Evolutionary conservation across 1,284 basidiomycete genomes (phyloP).

Genomic region (Cerioporus squamosus): DNA sequence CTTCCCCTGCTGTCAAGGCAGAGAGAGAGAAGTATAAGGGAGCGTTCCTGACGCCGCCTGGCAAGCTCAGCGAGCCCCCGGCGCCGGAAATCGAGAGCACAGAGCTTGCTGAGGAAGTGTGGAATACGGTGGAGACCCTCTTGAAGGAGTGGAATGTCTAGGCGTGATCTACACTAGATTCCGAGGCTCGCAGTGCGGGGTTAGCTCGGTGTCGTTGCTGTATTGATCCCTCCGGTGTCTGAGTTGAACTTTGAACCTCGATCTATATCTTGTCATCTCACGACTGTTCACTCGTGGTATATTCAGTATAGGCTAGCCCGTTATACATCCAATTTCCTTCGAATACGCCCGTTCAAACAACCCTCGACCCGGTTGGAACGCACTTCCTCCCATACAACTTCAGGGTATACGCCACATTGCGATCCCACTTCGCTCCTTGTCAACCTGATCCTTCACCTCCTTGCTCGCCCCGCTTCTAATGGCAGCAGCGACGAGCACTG

Average conservation of each 20-base stretch:
- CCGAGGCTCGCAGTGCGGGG: no score
- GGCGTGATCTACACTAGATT: neutral
- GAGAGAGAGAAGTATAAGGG: constrained; percentile 50
- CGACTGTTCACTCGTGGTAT: neutral
- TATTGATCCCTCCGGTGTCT: no score
- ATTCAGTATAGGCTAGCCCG: neutral
- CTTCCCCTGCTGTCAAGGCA: constrained; percentile 37
- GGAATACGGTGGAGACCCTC: constrained; percentile 44
- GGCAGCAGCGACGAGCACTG: constrained; percentile 56
- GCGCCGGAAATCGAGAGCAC: constrained; percentile 37
- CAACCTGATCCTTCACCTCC: constrained; percentile 59
- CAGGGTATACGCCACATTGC: constrained; percentile 68
- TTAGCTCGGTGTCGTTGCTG: no score
- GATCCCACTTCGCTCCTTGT: constrained; percentile 58
- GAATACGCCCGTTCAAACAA: neutral
- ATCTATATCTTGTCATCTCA: no score
- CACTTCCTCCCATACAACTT: neutral
- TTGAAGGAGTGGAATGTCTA: constrained; percentile 26
- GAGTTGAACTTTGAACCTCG: no score
- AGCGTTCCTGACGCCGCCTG: constrained; percentile 46
- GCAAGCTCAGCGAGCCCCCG: constrained; percentile 35
- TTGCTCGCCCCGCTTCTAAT: constrained; percentile 57
- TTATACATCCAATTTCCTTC: neutral
- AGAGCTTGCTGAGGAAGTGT: constrained; percentile 49
- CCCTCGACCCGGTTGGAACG: no score